These are phyloP conservation scores for Pulveroboletus sp. DNA, from an alignment of 768 basidiomycete species.

Conservation along the genomic window DNA sequence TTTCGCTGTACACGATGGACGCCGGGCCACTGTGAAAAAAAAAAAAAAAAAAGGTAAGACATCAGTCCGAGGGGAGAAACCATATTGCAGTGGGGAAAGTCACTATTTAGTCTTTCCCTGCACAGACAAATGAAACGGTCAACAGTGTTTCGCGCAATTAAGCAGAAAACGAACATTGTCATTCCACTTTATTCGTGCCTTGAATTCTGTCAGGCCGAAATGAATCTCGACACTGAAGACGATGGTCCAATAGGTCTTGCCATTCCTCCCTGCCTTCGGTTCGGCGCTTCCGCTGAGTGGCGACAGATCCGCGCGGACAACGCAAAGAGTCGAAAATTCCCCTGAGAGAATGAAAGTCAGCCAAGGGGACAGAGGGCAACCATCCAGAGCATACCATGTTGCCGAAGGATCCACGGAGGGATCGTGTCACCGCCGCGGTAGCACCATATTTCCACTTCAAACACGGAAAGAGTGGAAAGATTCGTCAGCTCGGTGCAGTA, in stretches of 20 bases:
- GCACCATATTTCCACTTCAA: constrained; percentile 84
- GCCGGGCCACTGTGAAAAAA: constrained; percentile 57
- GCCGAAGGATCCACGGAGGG: constrained; percentile 70
- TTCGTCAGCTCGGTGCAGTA: constrained; percentile 80
- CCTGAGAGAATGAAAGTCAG: constrained; percentile 35
- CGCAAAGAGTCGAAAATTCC: constrained; percentile 70
- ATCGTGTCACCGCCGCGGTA: constrained; percentile 68
- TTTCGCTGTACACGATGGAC: constrained; percentile 77
- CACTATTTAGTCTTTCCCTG: constrained; percentile 73
- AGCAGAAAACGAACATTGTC: constrained; percentile 52
- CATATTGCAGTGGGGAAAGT: constrained; percentile 20
- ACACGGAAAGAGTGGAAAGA: constrained; percentile 68
- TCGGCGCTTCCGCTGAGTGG: constrained; percentile 67
- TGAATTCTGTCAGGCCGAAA: constrained; percentile 80
- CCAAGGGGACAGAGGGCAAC: background rate
- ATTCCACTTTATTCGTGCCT: constrained; percentile 76
- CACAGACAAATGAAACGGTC: background rate
- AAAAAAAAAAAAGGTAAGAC: background rate
- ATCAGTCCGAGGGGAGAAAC: background rate
- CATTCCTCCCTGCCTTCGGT: constrained; percentile 56
- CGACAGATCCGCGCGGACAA: constrained; percentile 74
- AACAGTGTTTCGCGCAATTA: background rate
- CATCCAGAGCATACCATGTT: constrained; percentile 31
- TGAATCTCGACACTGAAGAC: constrained; percentile 82
- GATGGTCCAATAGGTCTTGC: constrained; percentile 78